A percentile compares a stretch with the other conserved stretches of the same genome.
phyloP scores from a whole-genome alignment of 768 basidiomycete species.

The Clavulina sp. region DNA sequence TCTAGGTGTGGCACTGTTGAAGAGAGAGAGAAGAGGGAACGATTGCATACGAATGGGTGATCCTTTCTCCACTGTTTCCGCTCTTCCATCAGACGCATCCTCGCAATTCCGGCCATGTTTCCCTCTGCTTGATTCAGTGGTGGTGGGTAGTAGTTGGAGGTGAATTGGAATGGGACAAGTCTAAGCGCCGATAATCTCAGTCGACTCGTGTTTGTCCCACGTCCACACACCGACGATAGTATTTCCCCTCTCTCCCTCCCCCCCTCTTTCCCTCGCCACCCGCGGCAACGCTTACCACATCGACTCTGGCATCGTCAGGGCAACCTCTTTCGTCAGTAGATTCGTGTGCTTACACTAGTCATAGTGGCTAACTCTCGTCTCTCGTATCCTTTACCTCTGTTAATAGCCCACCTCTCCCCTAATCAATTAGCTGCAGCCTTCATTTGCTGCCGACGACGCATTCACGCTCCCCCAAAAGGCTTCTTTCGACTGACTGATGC shows the following conservation, averaged over 20 bases:
- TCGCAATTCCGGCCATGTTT: conserved; percentile 78
- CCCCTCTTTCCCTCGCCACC: background rate
- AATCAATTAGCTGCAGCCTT: background rate
- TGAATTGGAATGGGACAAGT: too few relatives aligned
- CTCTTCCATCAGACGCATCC: conserved; percentile 86
- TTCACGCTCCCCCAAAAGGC: background rate
- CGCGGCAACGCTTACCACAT: background rate
- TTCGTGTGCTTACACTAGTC: too few relatives aligned
- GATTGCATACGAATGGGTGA: conserved; percentile 66
- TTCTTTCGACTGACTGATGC: background rate
- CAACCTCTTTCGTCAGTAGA: too few relatives aligned
- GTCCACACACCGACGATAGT: background rate
- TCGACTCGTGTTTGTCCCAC: background rate
- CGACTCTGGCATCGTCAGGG: background rate
- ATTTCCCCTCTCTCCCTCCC: background rate
- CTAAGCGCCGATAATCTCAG: too few relatives aligned
- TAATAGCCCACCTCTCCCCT: background rate
- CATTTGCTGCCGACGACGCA: background rate
- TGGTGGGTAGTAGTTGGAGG: background rate
- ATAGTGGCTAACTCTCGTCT: too few relatives aligned
- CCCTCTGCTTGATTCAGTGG: background rate
- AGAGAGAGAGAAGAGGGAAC: background rate
- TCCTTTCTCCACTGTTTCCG: conserved; percentile 99
- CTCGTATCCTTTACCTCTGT: too few relatives aligned
- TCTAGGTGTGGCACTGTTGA: background rate